phyloP scores from a whole-genome alignment of 1,139 yeast species.

The Yamadazyma kanchanaburiensis region DNA sequence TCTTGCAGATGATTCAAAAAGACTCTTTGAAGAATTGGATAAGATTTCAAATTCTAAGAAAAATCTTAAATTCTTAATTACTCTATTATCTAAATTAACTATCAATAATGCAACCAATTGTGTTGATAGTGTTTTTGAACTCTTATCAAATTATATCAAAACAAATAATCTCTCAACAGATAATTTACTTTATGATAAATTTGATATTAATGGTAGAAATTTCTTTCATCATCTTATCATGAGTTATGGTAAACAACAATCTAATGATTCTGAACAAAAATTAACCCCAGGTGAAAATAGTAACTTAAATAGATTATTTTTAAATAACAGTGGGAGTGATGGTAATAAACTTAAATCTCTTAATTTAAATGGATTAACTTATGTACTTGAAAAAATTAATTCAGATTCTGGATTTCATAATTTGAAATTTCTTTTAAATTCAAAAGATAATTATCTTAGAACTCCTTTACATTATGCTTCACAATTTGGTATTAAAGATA shows the following conservation, averaged over 20 bases:
- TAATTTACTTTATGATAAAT: conserved; percentile 47
- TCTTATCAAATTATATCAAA: conserved; percentile 15
- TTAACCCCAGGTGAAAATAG: conserved; percentile 37
- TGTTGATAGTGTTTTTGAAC: conserved; percentile 49
- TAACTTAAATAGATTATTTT: conserved; percentile 27
- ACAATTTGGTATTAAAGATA: conserved; percentile 75
- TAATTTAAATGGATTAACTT: conserved; percentile 21
- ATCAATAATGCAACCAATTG: conserved; percentile 48
- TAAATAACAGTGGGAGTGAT: conserved; percentile 55
- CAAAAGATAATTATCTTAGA: conserved; percentile 71
- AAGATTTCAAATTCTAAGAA: conserved; percentile 15
- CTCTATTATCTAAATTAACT: conserved; percentile 65
- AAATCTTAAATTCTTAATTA: conserved; percentile 43
- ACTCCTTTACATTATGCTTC: conserved; percentile 91
- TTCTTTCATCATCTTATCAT: conserved; percentile 82
- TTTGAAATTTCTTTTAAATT: conserved; percentile 51
- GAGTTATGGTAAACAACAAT: conserved; percentile 59
- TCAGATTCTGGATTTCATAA: conserved; percentile 23
- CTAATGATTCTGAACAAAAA: conserved; percentile 17
- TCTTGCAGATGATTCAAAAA: conserved; percentile 41
- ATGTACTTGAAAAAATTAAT: conserved; percentile 30
- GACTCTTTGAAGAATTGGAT: conserved; percentile 36
- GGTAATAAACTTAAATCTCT: conserved; percentile 36
- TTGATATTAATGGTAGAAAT: conserved; percentile 79
- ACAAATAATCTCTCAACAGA: conserved; percentile 15